Evolutionary conservation across 345 rosid genomes (phyloP).

Genomic region (Populus simonii): DNA sequence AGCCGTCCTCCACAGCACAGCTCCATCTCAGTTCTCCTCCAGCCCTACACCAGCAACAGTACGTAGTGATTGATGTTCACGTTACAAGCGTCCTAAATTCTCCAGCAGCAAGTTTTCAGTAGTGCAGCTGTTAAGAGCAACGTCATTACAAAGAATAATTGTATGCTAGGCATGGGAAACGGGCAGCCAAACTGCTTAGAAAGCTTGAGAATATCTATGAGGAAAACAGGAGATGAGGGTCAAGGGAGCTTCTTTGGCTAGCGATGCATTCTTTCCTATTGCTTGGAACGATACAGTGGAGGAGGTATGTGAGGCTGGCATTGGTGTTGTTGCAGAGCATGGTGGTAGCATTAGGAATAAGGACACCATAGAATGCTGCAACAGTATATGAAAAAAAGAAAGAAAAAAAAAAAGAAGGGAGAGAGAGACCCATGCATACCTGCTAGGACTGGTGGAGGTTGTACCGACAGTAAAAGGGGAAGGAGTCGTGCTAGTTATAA

Average conservation of each 20-base stretch:
- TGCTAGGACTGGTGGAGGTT: no score
- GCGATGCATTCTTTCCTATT: constrained; percentile 96
- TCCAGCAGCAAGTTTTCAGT: background rate
- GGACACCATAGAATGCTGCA: constrained; percentile 88
- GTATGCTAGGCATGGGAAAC: constrained; percentile 98
- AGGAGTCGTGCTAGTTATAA: no score
- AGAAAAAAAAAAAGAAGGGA: no score
- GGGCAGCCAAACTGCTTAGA: constrained; percentile 93
- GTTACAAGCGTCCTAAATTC: no score
- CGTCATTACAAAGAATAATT: constrained; percentile 49
- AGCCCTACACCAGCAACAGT: no score
- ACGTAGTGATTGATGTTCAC: no score
- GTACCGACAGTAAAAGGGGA: no score
- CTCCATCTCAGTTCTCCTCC: no score
- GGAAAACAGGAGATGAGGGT: constrained; percentile 87
- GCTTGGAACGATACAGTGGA: constrained; percentile 9
- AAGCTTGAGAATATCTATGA: constrained; percentile 85
- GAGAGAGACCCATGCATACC: no score
- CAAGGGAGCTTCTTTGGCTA: constrained; percentile 96
- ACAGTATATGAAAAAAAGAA: constrained; percentile 12
- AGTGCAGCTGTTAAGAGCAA: background rate
- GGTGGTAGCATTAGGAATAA: constrained; percentile 90
- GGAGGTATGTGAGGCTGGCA: no score
- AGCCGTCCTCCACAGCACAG: no score
- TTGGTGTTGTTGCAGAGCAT: constrained; percentile 41